These are phyloP conservation scores for Cladosporium sp. DNA, from an alignment of 2,329 filamentous ascomycete species.

Conservation along the genomic window DNA sequence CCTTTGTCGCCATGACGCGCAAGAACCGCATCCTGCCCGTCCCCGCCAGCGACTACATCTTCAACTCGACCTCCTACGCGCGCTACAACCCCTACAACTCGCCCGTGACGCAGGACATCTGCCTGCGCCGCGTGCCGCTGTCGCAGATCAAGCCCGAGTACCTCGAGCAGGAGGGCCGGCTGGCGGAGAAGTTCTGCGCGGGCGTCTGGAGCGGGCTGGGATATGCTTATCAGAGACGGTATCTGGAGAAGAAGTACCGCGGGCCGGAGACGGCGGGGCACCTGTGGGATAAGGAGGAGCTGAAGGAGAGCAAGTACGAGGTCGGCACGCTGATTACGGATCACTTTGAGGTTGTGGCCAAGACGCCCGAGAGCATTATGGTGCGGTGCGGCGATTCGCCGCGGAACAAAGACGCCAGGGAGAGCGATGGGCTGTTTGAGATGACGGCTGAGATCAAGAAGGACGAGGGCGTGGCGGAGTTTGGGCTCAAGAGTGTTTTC, in stretches of 20 bases:
- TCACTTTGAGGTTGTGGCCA: constrained; percentile 66
- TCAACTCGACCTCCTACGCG: constrained; percentile 50
- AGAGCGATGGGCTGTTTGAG: constrained; percentile 61
- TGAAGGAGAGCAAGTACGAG: constrained; percentile 53
- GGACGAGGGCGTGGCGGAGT: constrained; percentile 54
- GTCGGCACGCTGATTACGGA: constrained; percentile 60
- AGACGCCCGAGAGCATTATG: constrained; percentile 53
- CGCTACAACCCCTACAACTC: constrained; percentile 58
- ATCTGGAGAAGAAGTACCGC: constrained; percentile 55
- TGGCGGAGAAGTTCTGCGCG: constrained; percentile 60
- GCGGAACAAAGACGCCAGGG: constrained; percentile 48
- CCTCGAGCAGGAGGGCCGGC: constrained; percentile 53
- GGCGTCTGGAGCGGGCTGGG: constrained; percentile 56
- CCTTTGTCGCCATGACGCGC: constrained; percentile 48
- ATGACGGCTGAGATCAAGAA: constrained; percentile 57
- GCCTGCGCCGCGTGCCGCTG: constrained; percentile 56
- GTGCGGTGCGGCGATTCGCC: constrained; percentile 63
- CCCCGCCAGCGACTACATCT: constrained; percentile 56
- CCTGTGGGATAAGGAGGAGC: constrained; percentile 54
- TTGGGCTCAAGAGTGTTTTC: constrained; percentile 60
- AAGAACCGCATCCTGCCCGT: constrained; percentile 54
- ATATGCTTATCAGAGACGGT: constrained; percentile 53
- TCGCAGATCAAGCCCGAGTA: constrained; percentile 59
- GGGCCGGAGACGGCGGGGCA: constrained; percentile 50
- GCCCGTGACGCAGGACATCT: constrained; percentile 58